Percentiles rank a stretch among this genome's conserved stretches.
Conservation (phyloP, 1,284 basidiomycete genomes). For the Fomitopsis schrenkii region DNA sequence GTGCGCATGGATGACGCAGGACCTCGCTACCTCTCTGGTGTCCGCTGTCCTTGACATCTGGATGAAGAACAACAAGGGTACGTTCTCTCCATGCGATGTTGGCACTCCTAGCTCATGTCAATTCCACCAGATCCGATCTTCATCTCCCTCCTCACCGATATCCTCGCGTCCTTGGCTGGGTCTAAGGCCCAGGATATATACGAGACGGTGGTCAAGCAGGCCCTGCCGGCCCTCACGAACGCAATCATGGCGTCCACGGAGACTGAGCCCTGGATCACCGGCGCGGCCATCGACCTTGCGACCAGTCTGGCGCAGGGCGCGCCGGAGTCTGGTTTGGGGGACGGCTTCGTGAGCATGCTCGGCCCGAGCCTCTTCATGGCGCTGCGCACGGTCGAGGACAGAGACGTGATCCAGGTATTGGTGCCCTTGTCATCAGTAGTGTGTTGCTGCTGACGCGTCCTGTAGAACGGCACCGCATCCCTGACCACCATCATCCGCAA, state of each 20-base stretch:
- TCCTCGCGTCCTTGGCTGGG: slow-evolving; percentile 68
- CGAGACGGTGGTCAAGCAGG: slow-evolving; percentile 65
- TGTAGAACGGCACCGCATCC: slow-evolving; percentile 77
- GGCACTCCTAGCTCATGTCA: not conserved
- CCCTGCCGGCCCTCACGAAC: slow-evolving; percentile 68
- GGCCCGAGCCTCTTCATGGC: slow-evolving; percentile 74
- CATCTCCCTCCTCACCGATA: slow-evolving; percentile 81
- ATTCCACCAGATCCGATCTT: slow-evolving; percentile 75
- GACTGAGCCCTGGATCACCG: slow-evolving; percentile 67
- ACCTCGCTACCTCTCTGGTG: slow-evolving; percentile 63
- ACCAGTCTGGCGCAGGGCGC: slow-evolving; percentile 68
- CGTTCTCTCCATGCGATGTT: not conserved
- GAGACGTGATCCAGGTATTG: slow-evolving; percentile 78
- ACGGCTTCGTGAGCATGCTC: slow-evolving; percentile 71
- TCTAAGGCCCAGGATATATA: slow-evolving; percentile 60
- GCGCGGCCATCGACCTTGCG: slow-evolving; percentile 80
- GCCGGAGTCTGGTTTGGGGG: slow-evolving; percentile 63
- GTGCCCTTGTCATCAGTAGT: not conserved
- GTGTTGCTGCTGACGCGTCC: not conserved
- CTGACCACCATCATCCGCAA: slow-evolving; percentile 86
- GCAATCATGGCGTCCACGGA: slow-evolving; percentile 56
- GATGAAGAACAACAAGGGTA: slow-evolving; percentile 82
- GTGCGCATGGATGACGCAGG: slow-evolving; percentile 63
- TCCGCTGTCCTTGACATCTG: slow-evolving; percentile 73
- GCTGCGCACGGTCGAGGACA: slow-evolving; percentile 68